Percentiles rank a stretch among this genome's conserved stretches.
These are phyloP conservation scores for Apiotrichum porosum DNA, from an alignment of 1,284 basidiomycete species.

Conservation along the genomic window DNA sequence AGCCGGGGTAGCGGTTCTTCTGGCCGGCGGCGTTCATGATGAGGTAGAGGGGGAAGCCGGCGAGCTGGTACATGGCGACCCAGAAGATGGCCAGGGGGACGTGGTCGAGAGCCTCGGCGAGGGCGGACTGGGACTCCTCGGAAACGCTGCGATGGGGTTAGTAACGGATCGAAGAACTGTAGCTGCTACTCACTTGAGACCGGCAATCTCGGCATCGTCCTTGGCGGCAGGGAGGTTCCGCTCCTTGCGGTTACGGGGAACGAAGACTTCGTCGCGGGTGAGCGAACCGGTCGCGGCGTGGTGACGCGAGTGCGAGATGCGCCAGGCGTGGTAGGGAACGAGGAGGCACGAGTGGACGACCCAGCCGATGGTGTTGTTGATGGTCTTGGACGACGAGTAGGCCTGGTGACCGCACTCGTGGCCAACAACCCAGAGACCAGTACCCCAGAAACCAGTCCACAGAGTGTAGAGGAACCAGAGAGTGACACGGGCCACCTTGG, in stretches of 20 bases:
- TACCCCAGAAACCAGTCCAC: constrained; percentile 75
- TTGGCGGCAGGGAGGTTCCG: constrained; percentile 61
- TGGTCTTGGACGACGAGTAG: constrained; percentile 83
- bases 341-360: constrained; percentile 86
- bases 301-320: constrained; percentile 93
- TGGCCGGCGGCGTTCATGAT: constrained; percentile 84
- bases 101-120: constrained; percentile 85
- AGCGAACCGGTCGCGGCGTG: constrained; percentile 93
- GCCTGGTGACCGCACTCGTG: constrained; percentile 87
- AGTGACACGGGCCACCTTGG: constrained; percentile 61
- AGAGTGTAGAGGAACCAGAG: constrained; percentile 81
- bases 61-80: constrained; percentile 68
- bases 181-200: constrained; percentile 41
- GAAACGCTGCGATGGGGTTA: constrained; percentile 53
- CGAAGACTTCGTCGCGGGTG: constrained; percentile 94
- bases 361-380: constrained; percentile 95
- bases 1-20: constrained; percentile 64
- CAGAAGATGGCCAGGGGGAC: constrained; percentile 71
- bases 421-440: constrained; percentile 90
- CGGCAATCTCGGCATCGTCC: constrained; percentile 60
- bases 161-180: too few relatives aligned
- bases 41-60: constrained; percentile 82
- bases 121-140: constrained; percentile 66
- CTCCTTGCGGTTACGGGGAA: constrained; percentile 80
- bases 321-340: constrained; percentile 97